Evolutionary conservation across 2,329 filamentous ascomycete species (phyloP), one percentile per base, ranked within the genome.

Genomic region (Ophiocordyceps sinensis): DNA sequence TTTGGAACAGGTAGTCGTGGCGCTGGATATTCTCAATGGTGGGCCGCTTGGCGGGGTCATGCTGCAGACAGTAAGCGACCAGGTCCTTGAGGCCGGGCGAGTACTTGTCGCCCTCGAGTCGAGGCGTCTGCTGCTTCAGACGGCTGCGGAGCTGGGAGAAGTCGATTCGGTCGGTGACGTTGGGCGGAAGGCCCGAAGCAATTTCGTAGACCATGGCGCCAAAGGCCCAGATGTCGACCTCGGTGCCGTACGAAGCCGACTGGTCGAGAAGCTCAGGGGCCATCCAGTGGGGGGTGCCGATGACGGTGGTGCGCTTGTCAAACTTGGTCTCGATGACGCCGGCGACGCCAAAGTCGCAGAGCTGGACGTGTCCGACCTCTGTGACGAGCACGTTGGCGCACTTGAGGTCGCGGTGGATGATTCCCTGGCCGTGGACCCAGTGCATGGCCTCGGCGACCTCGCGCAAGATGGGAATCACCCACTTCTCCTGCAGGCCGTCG

Each of bases 271-370:
- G 68, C 52, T 91, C 85, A 0, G 82, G 83, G 0, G 85, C 82
- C 84, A 91, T 88, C 82, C 84, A 91, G 58, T 88, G 79, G 3
- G 81, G 80, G 0, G 85, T 91, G 19, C 85, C 85, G 42, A 89
- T 82, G 38, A 89, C 80, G 1, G 85, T 89, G 4, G 80, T 80
- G 41, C 84, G 70, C 61, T 91, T 91, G 51, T 83, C 79, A 41
- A 79, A 71, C 49, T 83, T 80, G 35, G 71, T 80, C 55, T 88
- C 82, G 43, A 88, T 74, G 37, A 85, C 75, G 36, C 82, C 83
- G 28, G 85, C 82, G 38, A 91, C 83, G 47, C 85, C 85, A 57
- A 91, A 91, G 55, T 91, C 85, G 54, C 84, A 87, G 29, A 91
- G 71, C 57, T 91, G 85, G 8, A 91, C 81, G 26, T 75, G 67